Evolutionary conservation across 768 basidiomycete genomes (phyloP).

Genomic region (Mycena crocata): DNA sequence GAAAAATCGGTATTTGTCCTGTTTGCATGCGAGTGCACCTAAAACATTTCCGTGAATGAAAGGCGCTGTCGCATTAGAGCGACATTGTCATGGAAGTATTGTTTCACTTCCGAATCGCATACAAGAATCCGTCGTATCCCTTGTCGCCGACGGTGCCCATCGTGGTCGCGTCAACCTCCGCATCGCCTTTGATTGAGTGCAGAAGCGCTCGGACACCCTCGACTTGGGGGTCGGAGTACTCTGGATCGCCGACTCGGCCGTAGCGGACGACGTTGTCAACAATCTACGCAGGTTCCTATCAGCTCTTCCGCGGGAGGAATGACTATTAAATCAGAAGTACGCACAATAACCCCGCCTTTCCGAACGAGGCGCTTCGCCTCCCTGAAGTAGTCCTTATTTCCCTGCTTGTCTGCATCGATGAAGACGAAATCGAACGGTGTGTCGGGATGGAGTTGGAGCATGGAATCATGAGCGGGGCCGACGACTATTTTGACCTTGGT

Average conservation of each 20-base stretch:
- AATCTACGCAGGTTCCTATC: conserved; percentile 47
- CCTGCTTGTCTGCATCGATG: conserved; percentile 78
- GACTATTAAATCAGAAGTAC: conserved; percentile 33
- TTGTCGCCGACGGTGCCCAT: conserved; percentile 63
- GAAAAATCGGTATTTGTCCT: too few species aligned
- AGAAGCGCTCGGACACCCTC: conserved; percentile 64
- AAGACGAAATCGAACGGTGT: conserved; percentile 73
- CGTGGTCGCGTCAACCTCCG: conserved; percentile 62
- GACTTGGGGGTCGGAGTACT: conserved; percentile 44
- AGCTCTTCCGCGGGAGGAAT: not conserved
- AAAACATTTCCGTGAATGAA: too few species aligned
- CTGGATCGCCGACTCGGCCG: conserved; percentile 58
- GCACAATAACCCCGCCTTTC: conserved; percentile 70
- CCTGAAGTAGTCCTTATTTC: conserved; percentile 65
- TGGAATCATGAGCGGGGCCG: conserved; percentile 63
- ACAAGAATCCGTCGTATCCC: conserved; percentile 66
- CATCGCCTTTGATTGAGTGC: conserved; percentile 58
- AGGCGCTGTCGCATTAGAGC: too few species aligned
- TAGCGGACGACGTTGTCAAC: conserved; percentile 72
- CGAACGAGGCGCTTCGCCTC: conserved; percentile 71
- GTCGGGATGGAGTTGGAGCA: conserved; percentile 59
- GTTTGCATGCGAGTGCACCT: too few species aligned
- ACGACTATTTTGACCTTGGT: conserved; percentile 61
- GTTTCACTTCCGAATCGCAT: conserved; percentile 55
- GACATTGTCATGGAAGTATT: too few species aligned